Conservation (phyloP, 345 rosid species). For the Gossypium australe region DNA sequence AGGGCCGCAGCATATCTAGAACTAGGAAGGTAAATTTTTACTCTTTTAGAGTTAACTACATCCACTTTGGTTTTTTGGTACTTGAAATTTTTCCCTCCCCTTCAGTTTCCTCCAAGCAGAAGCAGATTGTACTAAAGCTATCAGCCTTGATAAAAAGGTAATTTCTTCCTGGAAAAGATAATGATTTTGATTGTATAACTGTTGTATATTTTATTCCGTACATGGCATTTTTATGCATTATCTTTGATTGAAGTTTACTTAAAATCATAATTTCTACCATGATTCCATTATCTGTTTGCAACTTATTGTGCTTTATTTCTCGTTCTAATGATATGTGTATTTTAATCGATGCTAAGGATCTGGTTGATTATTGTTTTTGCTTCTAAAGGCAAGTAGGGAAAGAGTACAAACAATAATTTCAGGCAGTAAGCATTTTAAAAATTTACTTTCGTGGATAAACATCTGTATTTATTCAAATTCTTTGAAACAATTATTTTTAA, state of each 20-base stretch:
- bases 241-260: background rate
- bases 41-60: background rate
- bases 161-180: conserved; percentile 12
- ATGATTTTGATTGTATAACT: background rate
- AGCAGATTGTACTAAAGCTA: conserved; percentile 78
- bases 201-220: background rate
- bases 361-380: background rate
- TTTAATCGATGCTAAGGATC: no score
- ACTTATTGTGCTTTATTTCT: background rate
- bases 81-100: conserved; percentile 14
- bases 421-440: background rate
- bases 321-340: no score
- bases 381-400: background rate
- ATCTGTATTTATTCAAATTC: background rate
- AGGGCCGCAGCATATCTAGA: conserved; percentile 98
- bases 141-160: conserved; percentile 86
- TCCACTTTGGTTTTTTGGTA: background rate
- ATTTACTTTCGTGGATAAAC: background rate
- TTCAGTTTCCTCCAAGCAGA: conserved; percentile 86
- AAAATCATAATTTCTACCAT: background rate
- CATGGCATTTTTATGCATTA: background rate
- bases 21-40: conserved; percentile 48
- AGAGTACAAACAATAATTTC: background rate
- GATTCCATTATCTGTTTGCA: background rate
- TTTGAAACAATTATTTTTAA: background rate